Percentiles rank a stretch among this genome's conserved stretches.
Evolutionary conservation across 2,329 filamentous ascomycete species (phyloP).

Genomic region (Curvularia eragrostidis): DNA sequence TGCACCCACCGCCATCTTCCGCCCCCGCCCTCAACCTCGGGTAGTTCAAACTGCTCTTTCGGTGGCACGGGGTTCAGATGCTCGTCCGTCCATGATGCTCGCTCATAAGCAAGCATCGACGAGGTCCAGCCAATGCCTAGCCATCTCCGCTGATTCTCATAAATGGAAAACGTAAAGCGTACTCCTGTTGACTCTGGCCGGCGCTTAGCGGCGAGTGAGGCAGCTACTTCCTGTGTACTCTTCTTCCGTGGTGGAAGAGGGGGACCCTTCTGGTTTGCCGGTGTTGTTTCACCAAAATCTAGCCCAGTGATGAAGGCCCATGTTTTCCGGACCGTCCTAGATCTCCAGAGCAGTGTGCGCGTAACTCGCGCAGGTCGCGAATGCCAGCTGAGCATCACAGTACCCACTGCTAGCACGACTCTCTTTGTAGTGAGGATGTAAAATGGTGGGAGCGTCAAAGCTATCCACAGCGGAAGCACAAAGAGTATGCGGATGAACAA

Average conservation of each 20-base stretch:
- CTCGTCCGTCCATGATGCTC: conserved; percentile 93
- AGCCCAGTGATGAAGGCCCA: conserved; percentile 81
- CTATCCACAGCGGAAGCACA: conserved; percentile 86
- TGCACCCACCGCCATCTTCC: conserved; percentile 82
- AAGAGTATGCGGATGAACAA: conserved; percentile 89
- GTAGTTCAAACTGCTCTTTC: conserved; percentile 74
- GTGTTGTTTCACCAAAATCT: conserved; percentile 64
- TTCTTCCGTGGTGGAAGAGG: conserved; percentile 53
- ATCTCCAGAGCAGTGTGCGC: conserved; percentile 89
- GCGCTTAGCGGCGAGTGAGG: conserved; percentile 51
- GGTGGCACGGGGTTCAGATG: conserved; percentile 81
- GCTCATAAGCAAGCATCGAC: conserved; percentile 87
- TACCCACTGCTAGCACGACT: conserved; percentile 84
- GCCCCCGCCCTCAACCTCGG: conserved; percentile 68
- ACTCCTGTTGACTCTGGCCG: conserved; percentile 72
- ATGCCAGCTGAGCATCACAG: conserved; percentile 88
- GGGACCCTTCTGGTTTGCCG: conserved; percentile 40
- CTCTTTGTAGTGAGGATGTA: conserved; percentile 86
- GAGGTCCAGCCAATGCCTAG: conserved; percentile 94
- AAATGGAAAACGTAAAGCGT: conserved; percentile 94
- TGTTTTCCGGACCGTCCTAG: conserved; percentile 72
- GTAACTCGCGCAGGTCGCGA: conserved; percentile 84
- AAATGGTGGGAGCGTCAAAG: conserved; percentile 80
- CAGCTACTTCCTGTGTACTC: conserved; percentile 56
- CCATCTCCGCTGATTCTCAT: conserved; percentile 96